Evolutionary conservation across 1,139 yeast genomes (phyloP), one percentile per base, ranked within the genome.

Genomic region (Pichia sp.): DNA sequence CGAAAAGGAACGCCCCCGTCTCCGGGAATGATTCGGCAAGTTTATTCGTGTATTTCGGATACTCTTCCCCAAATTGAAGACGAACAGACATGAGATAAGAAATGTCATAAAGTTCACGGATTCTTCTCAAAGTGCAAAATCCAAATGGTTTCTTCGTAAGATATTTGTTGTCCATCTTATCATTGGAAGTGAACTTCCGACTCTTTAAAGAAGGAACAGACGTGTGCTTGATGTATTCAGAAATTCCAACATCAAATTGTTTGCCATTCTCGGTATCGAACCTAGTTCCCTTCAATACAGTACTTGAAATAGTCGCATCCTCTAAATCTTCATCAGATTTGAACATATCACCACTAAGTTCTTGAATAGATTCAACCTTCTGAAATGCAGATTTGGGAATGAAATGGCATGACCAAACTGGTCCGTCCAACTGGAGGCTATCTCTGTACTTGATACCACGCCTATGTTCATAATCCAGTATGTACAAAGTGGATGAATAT

Each of bases 341-440:
- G 10, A 55, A 53, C 5, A 53, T 46, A 4, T 55, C 55, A 0
- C 81, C 80, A 4, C 72, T 66, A 36, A 75, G 62, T 12, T 69
- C 70, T 16, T 58, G 51, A 3, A 77, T 45, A 2, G 73, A 64
- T 19, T 59, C 56, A 2, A 79, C 85, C 12, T 60, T 60, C 39
- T 65, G 63, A 57, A 80, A 79, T 43, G 58, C 64, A 5, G 46
- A 45, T 1, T 63, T 53, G 12, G 55, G 50, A 1, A 77, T 53
- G 2, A 65, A 63, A 32, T 62, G 22, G 10, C 33, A 25, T 10
- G 40, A 20, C 42, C 42, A 39, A 63, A 11, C 67, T 56, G 2
- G 82, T 67, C 85, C 86, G 77, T 34, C 73, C 74, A 42, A 67
- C 71, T 32, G 48, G 15, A 27, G 20, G 3, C 48, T 52, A 13